These are phyloP conservation scores for Mucor indicus DNA, from an alignment of 371 early-diverging fungal genomes.

Conservation along the genomic window DNA sequence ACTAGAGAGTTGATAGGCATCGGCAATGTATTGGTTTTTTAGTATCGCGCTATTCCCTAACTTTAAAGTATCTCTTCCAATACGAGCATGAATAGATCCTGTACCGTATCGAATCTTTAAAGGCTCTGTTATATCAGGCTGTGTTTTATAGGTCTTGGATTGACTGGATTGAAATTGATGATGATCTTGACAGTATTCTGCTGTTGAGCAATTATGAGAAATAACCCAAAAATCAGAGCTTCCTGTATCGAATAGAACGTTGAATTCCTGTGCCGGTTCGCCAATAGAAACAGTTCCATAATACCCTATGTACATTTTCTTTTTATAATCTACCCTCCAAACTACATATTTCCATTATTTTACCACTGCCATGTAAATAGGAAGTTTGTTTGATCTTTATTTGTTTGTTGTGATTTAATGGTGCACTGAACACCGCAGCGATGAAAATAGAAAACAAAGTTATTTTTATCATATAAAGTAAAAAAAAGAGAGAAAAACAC, in stretches of 20 bases:
- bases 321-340: not conserved
- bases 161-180: slow-evolving; percentile 5
- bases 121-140: not conserved
- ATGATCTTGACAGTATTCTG: slow-evolving; percentile 35
- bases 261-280: slow-evolving; percentile 61
- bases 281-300: slow-evolving; percentile 58
- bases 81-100: slow-evolving; percentile 50
- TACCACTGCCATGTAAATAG: slow-evolving; percentile 45
- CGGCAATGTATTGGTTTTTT: slow-evolving; percentile 47
- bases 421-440: too few relatives aligned
- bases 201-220: slow-evolving; percentile 78
- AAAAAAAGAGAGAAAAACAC: too few relatives aligned
- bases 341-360: not conserved
- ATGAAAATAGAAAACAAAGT: too few relatives aligned
- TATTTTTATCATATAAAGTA: too few relatives aligned
- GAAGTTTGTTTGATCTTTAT: slow-evolving; percentile 23
- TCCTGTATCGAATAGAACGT: slow-evolving; percentile 75
- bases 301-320: slow-evolving; percentile 34
- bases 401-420: not conserved
- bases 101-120: slow-evolving; percentile 65
- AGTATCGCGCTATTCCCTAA: slow-evolving; percentile 39
- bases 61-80: slow-evolving; percentile 50
- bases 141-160: slow-evolving; percentile 12
- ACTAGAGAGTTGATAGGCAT: slow-evolving; percentile 51
- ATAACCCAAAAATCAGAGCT: slow-evolving; percentile 84